A percentile compares a stretch with the other conserved stretches of the same genome.
Evolutionary conservation across 1,139 yeast genomes (phyloP).

Genomic region (Debaryomyces nepalensis): DNA sequence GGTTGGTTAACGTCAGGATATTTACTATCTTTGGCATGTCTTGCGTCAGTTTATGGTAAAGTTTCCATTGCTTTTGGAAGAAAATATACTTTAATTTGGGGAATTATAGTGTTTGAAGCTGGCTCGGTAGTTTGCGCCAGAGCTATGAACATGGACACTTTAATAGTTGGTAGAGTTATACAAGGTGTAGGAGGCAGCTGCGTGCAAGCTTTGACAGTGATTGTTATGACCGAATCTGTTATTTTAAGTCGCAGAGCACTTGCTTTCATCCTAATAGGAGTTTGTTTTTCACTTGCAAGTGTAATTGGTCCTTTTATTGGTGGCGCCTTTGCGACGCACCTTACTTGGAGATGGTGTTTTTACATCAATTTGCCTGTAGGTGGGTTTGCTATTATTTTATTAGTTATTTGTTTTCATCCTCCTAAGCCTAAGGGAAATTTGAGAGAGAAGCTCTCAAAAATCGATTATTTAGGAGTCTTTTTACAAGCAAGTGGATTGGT

Average conservation of each 20-base stretch:
- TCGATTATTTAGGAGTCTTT: constrained; percentile 40
- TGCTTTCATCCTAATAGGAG: constrained; percentile 52
- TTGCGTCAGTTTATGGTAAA: constrained; percentile 65
- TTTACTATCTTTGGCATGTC: constrained; percentile 56
- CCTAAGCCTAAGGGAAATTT: constrained; percentile 51
- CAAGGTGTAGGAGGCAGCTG: constrained; percentile 81
- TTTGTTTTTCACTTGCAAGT: constrained; percentile 58
- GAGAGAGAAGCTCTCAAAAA: constrained; percentile 42
- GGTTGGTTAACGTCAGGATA: constrained; percentile 69
- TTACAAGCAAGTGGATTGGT: constrained; percentile 35
- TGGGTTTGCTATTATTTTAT: constrained; percentile 53
- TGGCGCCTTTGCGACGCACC: constrained; percentile 64
- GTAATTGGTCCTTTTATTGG: constrained; percentile 71
- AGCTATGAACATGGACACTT: constrained; percentile 58
- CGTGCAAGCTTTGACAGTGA: constrained; percentile 59
- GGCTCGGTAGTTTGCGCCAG: constrained; percentile 68
- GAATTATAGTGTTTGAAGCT: constrained; percentile 59
- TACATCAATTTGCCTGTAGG: constrained; percentile 74
- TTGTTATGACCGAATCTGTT: constrained; percentile 63
- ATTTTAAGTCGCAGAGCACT: constrained; percentile 63
- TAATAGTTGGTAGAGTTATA: constrained; percentile 72
- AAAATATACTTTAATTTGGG: constrained; percentile 52
- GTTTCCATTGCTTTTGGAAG: constrained; percentile 66
- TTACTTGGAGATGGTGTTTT: constrained; percentile 81
- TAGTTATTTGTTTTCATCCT: constrained; percentile 58